Conservation (phyloP, 768 basidiomycete genomes). For the Phaeotremella skinneri region DNA sequence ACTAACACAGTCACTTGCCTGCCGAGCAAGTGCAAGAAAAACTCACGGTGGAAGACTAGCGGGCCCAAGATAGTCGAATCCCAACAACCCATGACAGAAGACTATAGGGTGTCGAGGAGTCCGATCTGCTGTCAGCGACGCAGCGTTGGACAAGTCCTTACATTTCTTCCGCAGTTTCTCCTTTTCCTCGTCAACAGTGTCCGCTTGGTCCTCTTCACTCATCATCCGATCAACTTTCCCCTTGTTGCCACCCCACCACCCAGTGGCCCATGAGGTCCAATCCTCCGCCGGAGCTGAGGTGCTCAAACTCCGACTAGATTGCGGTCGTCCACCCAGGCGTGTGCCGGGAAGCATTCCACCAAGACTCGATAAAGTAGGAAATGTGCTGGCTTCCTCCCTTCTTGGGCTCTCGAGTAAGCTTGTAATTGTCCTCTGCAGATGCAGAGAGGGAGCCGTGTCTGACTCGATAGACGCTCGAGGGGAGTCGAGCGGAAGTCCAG, state of each 20-base stretch:
- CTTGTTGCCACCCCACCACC: conserved; percentile 54
- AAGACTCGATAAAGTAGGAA: not conserved
- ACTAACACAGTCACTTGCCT: too few relatives aligned
- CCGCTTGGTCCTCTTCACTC: conserved; percentile 59
- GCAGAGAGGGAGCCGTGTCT: conserved; percentile 26
- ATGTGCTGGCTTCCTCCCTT: not conserved
- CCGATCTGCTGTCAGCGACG: conserved; percentile 58
- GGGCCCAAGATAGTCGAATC: conserved; percentile 50
- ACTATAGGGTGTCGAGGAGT: conserved; percentile 80
- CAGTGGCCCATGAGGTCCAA: conserved; percentile 34
- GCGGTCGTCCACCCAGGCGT: not conserved
- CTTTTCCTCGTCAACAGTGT: conserved; percentile 57
- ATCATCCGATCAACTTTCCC: conserved; percentile 56
- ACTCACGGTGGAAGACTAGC: conserved; percentile 43
- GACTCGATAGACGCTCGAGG: conserved; percentile 14
- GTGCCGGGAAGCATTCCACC: not conserved
- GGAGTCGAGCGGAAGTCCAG: conserved; percentile 32
- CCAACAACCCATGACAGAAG: conserved; percentile 89
- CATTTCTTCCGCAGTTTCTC: conserved; percentile 62
- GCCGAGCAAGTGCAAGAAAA: not conserved
- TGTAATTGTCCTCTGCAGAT: conserved; percentile 45
- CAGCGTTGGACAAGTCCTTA: conserved; percentile 48
- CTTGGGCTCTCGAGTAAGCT: conserved; percentile 18
- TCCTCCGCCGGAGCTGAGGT: conserved; percentile 27
- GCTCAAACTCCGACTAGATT: conserved; percentile 23